phyloP scores from a whole-genome alignment of 768 basidiomycete genomes.

The Grammothele lineata region DNA sequence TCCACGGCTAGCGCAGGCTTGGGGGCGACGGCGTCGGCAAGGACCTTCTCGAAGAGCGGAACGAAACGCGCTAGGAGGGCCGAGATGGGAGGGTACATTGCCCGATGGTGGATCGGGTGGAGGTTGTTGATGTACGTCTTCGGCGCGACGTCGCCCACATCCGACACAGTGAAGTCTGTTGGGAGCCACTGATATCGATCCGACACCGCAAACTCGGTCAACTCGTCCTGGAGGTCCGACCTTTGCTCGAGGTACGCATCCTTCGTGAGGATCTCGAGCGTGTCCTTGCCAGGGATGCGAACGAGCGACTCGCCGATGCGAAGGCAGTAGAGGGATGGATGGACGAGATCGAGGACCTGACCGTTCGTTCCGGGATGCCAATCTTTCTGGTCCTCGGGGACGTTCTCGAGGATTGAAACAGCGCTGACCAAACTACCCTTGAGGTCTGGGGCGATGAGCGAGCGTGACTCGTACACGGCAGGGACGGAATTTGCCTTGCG shows the following conservation, averaged over 20 bases:
- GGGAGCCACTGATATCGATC: constrained; percentile 26
- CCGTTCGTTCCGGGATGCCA: constrained; percentile 44
- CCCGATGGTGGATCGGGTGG: constrained; percentile 16
- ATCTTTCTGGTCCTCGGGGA: constrained; percentile 35
- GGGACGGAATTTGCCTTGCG: background rate
- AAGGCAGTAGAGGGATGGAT: constrained; percentile 41
- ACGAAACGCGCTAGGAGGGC: constrained; percentile 19
- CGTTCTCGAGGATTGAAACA: constrained; percentile 28
- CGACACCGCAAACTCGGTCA: constrained; percentile 9
- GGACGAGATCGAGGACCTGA: constrained; percentile 42
- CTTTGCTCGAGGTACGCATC: background rate
- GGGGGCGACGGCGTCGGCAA: constrained; percentile 9
- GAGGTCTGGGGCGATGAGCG: constrained; percentile 4
- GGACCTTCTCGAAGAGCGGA: constrained; percentile 26
- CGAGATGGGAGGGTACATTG: constrained; percentile 17
- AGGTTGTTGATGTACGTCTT: constrained; percentile 30
- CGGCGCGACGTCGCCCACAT: constrained; percentile 15
- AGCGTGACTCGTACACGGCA: constrained; percentile 1
- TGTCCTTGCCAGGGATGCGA: background rate
- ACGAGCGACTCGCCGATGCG: constrained; percentile 3
- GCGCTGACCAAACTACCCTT: background rate
- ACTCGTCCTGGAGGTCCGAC: background rate
- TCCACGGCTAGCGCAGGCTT: constrained; percentile 1
- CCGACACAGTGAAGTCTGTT: constrained; percentile 26
- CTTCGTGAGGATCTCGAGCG: background rate